phyloP scores from a whole-genome alignment of 2,329 filamentous ascomycete genomes.

The Ploettnerulaceae sp. region DNA sequence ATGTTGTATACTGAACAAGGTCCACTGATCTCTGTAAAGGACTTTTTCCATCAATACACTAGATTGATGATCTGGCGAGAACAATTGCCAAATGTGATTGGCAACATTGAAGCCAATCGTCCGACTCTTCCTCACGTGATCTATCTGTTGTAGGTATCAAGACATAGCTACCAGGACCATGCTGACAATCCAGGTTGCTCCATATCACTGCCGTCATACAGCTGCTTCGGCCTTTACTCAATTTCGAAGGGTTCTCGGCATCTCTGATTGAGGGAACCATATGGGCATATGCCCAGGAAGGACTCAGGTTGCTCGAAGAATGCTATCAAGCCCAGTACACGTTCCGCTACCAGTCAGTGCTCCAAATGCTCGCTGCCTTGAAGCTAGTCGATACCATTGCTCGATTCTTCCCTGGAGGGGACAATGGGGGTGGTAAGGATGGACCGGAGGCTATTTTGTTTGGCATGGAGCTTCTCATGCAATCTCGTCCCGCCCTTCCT shows the following conservation, averaged over 20 bases:
- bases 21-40: slow-evolving; percentile 17
- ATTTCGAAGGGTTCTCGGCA: slow-evolving; percentile 26
- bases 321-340: slow-evolving; percentile 30
- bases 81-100: slow-evolving; percentile 26
- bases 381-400: slow-evolving; percentile 32
- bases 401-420: slow-evolving; percentile 30
- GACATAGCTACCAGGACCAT: background rate
- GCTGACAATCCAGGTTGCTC: slow-evolving; percentile 31
- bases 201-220: slow-evolving; percentile 31
- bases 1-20: slow-evolving; percentile 27
- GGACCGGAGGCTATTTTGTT: slow-evolving; percentile 29
- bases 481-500: slow-evolving; percentile 30
- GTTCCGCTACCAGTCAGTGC: slow-evolving; percentile 32
- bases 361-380: slow-evolving; percentile 34
- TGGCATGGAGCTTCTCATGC: slow-evolving; percentile 28
- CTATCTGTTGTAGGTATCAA: slow-evolving; percentile 31
- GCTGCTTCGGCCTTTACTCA: slow-evolving; percentile 32
- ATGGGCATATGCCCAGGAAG: slow-evolving; percentile 32
- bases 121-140: slow-evolving; percentile 33
- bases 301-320: slow-evolving; percentile 31
- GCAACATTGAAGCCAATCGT: slow-evolving; percentile 20
- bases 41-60: slow-evolving; percentile 29
- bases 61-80: slow-evolving; percentile 29
- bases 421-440: slow-evolving; percentile 23
- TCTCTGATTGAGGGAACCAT: slow-evolving; percentile 26